Base-by-base conservation (phyloP, 2,329 filamentous ascomycete species). In the Hypoxylon sp. region DNA sequence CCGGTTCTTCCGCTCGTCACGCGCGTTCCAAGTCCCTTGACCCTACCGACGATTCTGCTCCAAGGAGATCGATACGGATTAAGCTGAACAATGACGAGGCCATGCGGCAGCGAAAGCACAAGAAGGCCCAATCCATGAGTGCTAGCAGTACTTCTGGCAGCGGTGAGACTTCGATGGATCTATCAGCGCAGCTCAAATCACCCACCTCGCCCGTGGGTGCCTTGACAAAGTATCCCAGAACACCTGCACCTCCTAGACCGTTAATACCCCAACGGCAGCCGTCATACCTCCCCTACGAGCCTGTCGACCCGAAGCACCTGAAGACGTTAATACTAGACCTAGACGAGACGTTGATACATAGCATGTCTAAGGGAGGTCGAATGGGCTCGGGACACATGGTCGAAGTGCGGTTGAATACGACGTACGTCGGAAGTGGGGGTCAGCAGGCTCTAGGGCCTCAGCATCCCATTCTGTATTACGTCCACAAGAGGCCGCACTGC, bases 301-400 rank as follows among this genome's bases (percentile, higher is more conserved):
- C 88, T 68, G 78, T 86, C 73, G 80, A 83, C 50, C 81, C 81
- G 55, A 84, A 88, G 50, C 90, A 91, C 68, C 92, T 96, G 77
- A 99, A 99, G 85, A 99, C 96, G 0, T 83, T 99, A 66, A 95
- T 99, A 71, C 86, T 99, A 58, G 96, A 99, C 79, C 88, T 99
- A 17, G 96, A 99, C 81, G 96, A 99, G 82, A 99, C 96, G 0
- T 83, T 99, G 73, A 99, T 99, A 73, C 96, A 99, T 85, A 98
- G 94, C 81, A 94, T 98, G 87, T 95, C 95, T 68, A 98, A 98
- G 79, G 96, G 96, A 31, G 95, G 95, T 59, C 89, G 95, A 66
- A 97, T 97, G 91, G 95, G 93, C 75, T 95, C 93, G 20, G 96
- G 96, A 17, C 96, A 99, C 82, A 99, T 99, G 96, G 95, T 99